Base-by-base conservation (phyloP, 2,329 filamentous ascomycete genomes). In the Endothia cerciana region DNA sequence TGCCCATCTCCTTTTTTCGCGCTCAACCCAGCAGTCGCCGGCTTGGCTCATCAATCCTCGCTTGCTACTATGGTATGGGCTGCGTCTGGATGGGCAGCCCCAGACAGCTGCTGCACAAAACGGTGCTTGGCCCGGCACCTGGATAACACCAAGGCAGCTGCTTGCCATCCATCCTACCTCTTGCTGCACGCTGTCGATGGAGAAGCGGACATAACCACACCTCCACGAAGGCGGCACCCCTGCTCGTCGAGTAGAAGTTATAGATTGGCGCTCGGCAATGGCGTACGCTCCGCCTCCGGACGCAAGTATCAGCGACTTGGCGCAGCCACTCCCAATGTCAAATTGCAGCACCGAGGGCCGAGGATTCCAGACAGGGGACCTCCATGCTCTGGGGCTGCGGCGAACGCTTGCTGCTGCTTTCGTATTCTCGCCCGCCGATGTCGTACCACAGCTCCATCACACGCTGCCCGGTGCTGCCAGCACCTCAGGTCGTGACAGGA, bases 331-430 rank as follows among this genome's bases (percentile, higher is more conserved):
- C 36, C 41, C 5, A 8, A 45, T 45, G 17, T 57, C 15, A 33
- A 64, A 64, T 60, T 60, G 62, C 63, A 51, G 41, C 55, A 56
- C 62, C 56, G 19, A 60, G n/a, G 33, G 49, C 65, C 65, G 65
- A 64, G 65, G 33, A 59, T 25, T 59, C 60, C 45, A 59, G 33
- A 25, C 55, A 38, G 40, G 53, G 65, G 63, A 55, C 3, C 36
- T 41, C 65, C 65, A 63, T 65, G 60, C 64, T 49, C 49, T 8
- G 15, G 22, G 22, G 41, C 60, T 60, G 57, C 57, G 59, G 49
- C 64, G n/a, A 38, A 28, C 57, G 60, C 43, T 59, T n/a, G 33
- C 56, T 62, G 63, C 60, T 49, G 59, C 58, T 41, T 63, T 63
- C 28, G 60, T 63, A 63, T 59, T 56, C 30, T 36, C 19, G 38